phyloP scores from a whole-genome alignment of 1,284 basidiomycete genomes.

The Agaricales sp. region DNA sequence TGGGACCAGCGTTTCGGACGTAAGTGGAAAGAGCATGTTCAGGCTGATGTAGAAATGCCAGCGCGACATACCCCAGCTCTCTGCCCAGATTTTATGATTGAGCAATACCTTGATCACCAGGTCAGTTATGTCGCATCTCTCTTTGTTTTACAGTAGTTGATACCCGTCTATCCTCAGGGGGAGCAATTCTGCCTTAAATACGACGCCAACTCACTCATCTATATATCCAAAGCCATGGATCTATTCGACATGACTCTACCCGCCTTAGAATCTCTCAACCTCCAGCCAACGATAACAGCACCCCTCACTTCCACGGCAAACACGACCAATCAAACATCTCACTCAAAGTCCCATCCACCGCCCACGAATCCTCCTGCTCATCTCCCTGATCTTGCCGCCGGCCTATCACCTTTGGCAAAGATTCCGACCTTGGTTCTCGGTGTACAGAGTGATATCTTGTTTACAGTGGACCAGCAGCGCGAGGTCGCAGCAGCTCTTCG shows the following conservation, averaged over 20 bases:
- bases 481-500: slow-evolving; percentile 91
- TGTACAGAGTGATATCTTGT: slow-evolving; percentile 94
- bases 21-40: slow-evolving; percentile 30
- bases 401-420: slow-evolving; percentile 65
- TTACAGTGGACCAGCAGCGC: slow-evolving; percentile 95
- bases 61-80: slow-evolving; percentile 56
- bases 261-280: slow-evolving; percentile 60
- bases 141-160: not conserved
- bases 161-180: slow-evolving; percentile 34
- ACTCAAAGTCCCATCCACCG: slow-evolving; percentile 63
- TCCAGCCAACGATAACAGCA: slow-evolving; percentile 20
- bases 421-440: slow-evolving; percentile 87
- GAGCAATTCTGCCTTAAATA: slow-evolving; percentile 98
- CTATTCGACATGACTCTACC: slow-evolving; percentile 91
- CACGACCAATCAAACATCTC: slow-evolving; percentile 30
- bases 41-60: slow-evolving; percentile 18
- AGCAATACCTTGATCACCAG: slow-evolving; percentile 98
- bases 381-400: slow-evolving; percentile 75
- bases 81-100: slow-evolving; percentile 96
- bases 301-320: slow-evolving; percentile 15
- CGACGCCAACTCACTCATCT: slow-evolving; percentile 98
- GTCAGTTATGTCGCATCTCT: slow-evolving; percentile 21
- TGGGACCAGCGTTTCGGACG: slow-evolving; percentile 97
- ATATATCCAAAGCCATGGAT: slow-evolving; percentile 99
- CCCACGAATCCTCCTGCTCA: slow-evolving; percentile 63